Conservation (phyloP, 2,329 filamentous ascomycete species). For the Penicillium italicum region DNA sequence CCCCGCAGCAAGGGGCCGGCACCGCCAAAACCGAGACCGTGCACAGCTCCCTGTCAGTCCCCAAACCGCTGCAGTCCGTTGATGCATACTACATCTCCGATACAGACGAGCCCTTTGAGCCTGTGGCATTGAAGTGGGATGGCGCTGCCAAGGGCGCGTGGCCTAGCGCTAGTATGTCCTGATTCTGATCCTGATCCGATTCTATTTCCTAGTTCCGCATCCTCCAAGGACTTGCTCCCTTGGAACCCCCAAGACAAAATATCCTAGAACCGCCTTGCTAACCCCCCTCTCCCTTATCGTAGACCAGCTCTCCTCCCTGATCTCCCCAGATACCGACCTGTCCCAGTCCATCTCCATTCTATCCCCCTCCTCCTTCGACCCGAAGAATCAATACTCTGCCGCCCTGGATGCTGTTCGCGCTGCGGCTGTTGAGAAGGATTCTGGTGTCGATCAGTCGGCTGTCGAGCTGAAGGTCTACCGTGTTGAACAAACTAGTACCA, state of each 20-base stretch:
- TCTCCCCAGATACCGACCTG: slow-evolving; percentile 41
- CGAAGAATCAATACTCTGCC: slow-evolving; percentile 61
- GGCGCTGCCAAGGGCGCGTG: slow-evolving; percentile 32
- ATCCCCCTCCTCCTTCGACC: slow-evolving; percentile 69
- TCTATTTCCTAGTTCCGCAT: neutral
- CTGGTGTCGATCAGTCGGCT: slow-evolving; percentile 14
- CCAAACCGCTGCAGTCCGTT: slow-evolving; percentile 54
- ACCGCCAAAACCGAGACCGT: slow-evolving; percentile 39
- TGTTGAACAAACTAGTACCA: slow-evolving; percentile 59
- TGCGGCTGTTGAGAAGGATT: slow-evolving; percentile 38
- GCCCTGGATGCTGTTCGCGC: slow-evolving; percentile 53
- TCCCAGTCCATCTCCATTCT: slow-evolving; percentile 55
- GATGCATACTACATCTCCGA: slow-evolving; percentile 73
- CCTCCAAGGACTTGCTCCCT: neutral
- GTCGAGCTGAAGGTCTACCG: slow-evolving; percentile 72
- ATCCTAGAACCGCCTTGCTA: slow-evolving; percentile 6
- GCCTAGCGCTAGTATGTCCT: slow-evolving; percentile 34
- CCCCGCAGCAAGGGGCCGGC: slow-evolving; percentile 17
- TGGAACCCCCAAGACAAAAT: neutral
- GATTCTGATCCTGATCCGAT: neutral
- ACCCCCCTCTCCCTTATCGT: neutral
- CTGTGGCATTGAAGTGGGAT: slow-evolving; percentile 63
- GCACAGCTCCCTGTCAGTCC: slow-evolving; percentile 54
- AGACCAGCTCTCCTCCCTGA: slow-evolving; percentile 69
- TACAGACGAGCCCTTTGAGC: slow-evolving; percentile 79